Percentiles rank a stretch among this genome's conserved stretches.
phyloP scores from a whole-genome alignment of 2,329 filamentous ascomycete genomes.

The Rugonectria rugulosa region DNA sequence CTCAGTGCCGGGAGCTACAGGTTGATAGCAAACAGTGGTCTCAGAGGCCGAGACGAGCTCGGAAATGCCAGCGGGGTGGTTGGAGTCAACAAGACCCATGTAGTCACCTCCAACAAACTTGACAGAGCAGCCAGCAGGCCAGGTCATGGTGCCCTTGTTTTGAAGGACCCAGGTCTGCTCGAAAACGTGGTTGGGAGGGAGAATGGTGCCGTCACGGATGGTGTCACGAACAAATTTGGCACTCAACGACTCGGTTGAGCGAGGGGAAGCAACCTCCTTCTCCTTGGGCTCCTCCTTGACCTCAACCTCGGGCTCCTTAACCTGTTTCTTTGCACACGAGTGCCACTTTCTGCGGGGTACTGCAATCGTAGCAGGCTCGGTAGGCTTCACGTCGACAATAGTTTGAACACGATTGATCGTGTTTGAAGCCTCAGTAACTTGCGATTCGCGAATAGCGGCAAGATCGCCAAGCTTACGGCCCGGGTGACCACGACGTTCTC shows the following conservation, averaged over 20 bases:
- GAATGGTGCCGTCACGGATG: conserved; percentile 77
- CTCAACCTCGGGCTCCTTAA: not conserved
- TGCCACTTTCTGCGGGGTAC: too few species aligned
- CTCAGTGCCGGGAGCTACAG: conserved; percentile 77
- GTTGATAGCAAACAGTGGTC: conserved; percentile 76
- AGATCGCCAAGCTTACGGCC: conserved; percentile 77
- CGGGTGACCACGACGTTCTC: conserved; percentile 72
- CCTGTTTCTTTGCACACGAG: conserved; percentile 1
- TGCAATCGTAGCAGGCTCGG: conserved; percentile 48
- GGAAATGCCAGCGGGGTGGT: conserved; percentile 77
- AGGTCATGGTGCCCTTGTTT: conserved; percentile 80
- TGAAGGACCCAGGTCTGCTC: conserved; percentile 90
- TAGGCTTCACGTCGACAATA: conserved; percentile 74
- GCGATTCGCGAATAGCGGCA: conserved; percentile 49
- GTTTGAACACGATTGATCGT: conserved; percentile 69
- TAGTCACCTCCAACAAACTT: conserved; percentile 94
- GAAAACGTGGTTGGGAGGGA: conserved; percentile 77
- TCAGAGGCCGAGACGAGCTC: conserved; percentile 82
- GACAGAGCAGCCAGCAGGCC: conserved; percentile 90
- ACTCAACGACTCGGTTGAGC: conserved; percentile 44
- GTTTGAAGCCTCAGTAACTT: conserved; percentile 57
- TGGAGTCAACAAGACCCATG: conserved; percentile 90
- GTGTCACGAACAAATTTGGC: conserved; percentile 80
- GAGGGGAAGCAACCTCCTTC: conserved; percentile 16
- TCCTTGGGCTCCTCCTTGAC: conserved; percentile 37